These are phyloP conservation scores for Albizia julibrissin DNA, from an alignment of 306 rosid genomes.

Conservation along the genomic window DNA sequence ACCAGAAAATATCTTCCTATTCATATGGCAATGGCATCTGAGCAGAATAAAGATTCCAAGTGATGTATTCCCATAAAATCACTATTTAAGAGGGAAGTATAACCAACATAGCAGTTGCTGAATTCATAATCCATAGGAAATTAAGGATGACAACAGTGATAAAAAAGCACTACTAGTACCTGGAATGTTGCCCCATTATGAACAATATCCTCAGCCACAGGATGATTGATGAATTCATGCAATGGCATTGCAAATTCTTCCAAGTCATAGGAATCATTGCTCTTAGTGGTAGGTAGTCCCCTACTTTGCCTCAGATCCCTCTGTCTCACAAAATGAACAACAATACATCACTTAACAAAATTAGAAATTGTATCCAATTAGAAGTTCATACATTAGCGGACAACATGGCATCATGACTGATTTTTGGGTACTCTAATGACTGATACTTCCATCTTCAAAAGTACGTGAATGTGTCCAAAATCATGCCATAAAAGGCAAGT, in stretches of 20 bases:
- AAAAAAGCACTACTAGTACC: constrained; percentile 51
- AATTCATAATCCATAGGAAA: constrained; percentile 16
- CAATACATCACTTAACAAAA: neutral
- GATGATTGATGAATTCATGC: constrained; percentile 70
- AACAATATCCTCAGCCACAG: constrained; percentile 70
- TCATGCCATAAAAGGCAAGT: constrained; percentile 11
- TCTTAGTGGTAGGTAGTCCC: constrained; percentile 33
- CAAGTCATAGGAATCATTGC: constrained; percentile 64
- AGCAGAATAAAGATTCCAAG: neutral
- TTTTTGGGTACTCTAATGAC: neutral
- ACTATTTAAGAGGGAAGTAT: constrained; percentile 10
- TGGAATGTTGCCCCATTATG: constrained; percentile 98
- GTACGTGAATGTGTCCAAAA: constrained; percentile 10
- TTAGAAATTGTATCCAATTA: neutral
- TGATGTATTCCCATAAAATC: neutral
- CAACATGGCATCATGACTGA: constrained; percentile 12
- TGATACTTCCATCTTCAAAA: constrained; percentile 26
- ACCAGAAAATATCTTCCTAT: constrained; percentile 10
- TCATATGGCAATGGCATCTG: neutral
- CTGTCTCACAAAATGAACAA: constrained; percentile 42
- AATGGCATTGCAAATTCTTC: constrained; percentile 84
- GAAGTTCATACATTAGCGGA: constrained; percentile 17
- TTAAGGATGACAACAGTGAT: constrained; percentile 21
- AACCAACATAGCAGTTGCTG: constrained; percentile 4
- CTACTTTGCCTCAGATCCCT: constrained; percentile 59